Conservation (phyloP, 768 basidiomycete genomes). For the Russula foetens region DNA sequence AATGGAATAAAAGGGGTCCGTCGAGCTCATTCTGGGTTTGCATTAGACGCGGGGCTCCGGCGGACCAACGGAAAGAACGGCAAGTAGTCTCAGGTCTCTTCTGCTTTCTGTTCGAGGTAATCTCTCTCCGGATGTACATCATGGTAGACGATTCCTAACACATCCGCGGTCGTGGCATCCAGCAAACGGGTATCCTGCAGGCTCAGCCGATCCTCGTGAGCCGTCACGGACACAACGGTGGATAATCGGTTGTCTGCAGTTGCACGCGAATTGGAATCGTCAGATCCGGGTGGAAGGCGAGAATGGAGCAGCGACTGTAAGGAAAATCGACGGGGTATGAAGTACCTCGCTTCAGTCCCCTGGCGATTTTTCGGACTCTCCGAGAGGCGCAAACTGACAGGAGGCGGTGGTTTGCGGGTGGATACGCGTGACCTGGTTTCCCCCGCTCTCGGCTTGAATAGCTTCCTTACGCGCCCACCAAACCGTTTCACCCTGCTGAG, state of each 20-base stretch:
- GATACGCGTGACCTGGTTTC: constrained; percentile 7
- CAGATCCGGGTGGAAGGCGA: constrained; percentile 1
- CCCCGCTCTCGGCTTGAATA: constrained; percentile 7
- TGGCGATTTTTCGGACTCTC: constrained; percentile 5
- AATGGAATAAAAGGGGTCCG: not conserved
- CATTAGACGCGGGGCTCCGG: not conserved
- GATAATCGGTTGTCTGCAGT: constrained; percentile 4
- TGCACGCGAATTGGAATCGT: not conserved
- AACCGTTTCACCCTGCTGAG: constrained; percentile 12
- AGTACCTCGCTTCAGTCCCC: not conserved
- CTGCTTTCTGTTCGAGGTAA: not conserved
- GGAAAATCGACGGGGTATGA: constrained; percentile 13
- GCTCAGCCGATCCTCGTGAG: not conserved
- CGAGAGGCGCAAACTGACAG: constrained; percentile 11
- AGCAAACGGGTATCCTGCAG: not conserved
- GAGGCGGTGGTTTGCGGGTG: not conserved
- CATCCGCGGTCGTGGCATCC: not conserved
- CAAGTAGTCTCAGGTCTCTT: no score
- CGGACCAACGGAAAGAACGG: not conserved
- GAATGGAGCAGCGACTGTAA: constrained; percentile 14
- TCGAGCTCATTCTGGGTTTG: not conserved
- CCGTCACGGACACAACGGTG: constrained; percentile 1
- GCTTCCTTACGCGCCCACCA: constrained; percentile 14
- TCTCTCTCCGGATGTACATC: not conserved
- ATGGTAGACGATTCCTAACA: not conserved